Evolutionary conservation across 2,329 filamentous ascomycete genomes (phyloP), one percentile per base, ranked within the genome.

Genomic region (Alternaria brassicae): DNA sequence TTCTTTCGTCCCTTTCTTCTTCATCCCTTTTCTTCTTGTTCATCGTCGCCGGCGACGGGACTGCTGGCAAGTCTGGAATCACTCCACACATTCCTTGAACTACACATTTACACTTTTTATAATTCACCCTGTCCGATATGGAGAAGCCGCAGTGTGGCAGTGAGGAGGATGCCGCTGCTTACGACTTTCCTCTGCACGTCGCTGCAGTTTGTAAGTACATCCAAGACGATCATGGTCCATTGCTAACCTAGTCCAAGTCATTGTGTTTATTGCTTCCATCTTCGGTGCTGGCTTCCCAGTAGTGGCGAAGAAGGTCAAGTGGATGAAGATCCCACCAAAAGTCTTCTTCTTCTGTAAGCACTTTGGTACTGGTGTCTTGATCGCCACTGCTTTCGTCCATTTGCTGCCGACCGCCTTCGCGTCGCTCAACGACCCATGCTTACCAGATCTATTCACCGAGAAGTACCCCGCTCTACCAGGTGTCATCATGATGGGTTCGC

Each of bases 361-460:
- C 68, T 78, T 79, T 52, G 77, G 91, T 71, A 95, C 91, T 1
- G 91, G 91, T 59, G 92, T 95, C 19, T 82, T 95, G n/a, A 89
- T 95, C 62, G 91, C 92, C 10, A 95, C 91, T 1, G 91, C 91
- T 55, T 95, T 95, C 71, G 91, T 94, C 25, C 91, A 94, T 79
- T 80, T 88, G 65, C 81, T 89, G 6, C 86, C 86, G 0, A 87
- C 85, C 3, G 86, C 86, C 15, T 89, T 88, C 68, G 78, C 68
- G 42, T 80, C 78, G 19, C 74, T 81, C 59, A 80, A 75, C 52
- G 72, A 81, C 56, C 78, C 79, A 63, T 81, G 86, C 67, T 83
- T 89, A 6, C 86, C 86, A 6, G 82, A 85, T 58, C 77, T 89
- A 6, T 88, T 88, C 72, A 86, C 81, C 28, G 81, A 84, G 0